Evolutionary conservation across 106 monocot species (phyloP).

Genomic region (Agapanthus africanus): DNA sequence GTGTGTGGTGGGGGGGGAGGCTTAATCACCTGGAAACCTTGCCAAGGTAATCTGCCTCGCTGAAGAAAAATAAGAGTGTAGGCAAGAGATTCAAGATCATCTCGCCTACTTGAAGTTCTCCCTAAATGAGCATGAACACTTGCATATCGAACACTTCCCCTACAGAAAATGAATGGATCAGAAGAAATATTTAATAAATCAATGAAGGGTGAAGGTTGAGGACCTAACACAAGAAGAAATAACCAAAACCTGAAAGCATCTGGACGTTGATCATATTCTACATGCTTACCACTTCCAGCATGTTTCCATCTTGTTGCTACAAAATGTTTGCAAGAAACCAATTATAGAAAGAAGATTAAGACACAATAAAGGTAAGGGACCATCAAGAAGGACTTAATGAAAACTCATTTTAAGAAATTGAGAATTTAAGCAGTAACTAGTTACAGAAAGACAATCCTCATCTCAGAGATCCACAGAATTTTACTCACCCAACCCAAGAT

Average conservation of each 20-base stretch:
- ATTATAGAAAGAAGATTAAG: not conserved
- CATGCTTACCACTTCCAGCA: constrained; percentile 43
- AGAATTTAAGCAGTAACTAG: not conserved
- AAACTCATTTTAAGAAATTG: too few relatives aligned
- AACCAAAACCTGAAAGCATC: constrained; percentile 56
- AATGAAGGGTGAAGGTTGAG: not conserved
- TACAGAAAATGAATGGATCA: not conserved
- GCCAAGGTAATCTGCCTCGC: constrained; percentile 57
- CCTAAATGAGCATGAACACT: constrained; percentile 75
- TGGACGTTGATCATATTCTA: constrained; percentile 88
- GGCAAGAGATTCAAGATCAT: not conserved
- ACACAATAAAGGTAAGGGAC: not conserved
- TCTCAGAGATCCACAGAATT: not conserved
- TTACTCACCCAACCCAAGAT: constrained; percentile 23
- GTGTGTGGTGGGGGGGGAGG: too few relatives aligned
- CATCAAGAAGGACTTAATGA: too few relatives aligned
- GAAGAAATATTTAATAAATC: not conserved
- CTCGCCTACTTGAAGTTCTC: not conserved
- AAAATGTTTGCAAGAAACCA: not conserved
- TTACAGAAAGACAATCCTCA: not conserved
- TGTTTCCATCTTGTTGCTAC: constrained; percentile 85
- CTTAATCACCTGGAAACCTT: constrained; percentile 55
- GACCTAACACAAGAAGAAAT: not conserved
- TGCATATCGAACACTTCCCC: constrained; percentile 33
- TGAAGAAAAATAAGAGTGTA: constrained; percentile 42